Evolutionary conservation across 345 rosid species (phyloP), one percentile per base, ranked within the genome.

Genomic region (Hevea brasiliensis): DNA sequence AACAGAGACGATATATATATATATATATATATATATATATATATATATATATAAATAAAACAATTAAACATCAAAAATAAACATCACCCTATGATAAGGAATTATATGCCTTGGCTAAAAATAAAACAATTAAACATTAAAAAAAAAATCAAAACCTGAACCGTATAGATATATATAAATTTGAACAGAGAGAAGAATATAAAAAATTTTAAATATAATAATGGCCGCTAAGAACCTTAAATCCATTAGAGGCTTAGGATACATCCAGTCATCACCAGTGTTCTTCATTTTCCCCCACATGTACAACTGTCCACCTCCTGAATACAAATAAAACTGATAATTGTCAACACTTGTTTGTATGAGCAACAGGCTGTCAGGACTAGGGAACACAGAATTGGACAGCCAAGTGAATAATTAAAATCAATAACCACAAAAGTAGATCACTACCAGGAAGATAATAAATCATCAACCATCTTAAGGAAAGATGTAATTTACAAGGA

Each of bases 271-370:
- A 80, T 95, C 98, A 67, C 99, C 98, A 26, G 85, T 84, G 63
- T 63, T 89, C 86, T 95, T 95, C 56, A 95, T 82, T 88, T 95
- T 95, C 27, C 99, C 99, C 98, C 99, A 95, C 99, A 95, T 92
- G 64, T 95, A 95, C 72, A 95, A 79, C 86, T 95, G 99, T 37
- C 99, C 98, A 72, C 97, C 99, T 76, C 94, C 99, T 95, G 82
- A 82, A 54, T 32, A 32, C 44, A 65, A 62, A 73, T 32, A 72
- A 20, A 29, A 54, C 7, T 20, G 27, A 24, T 10, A 20, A 54
- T 44, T 45, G 0, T 24, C 56, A 65, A 20, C 32, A 24, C 21
- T 23, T 47, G 54, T 27, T 45, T 45, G 1, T 10, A 42, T 64
- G 9, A 41, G 11, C 4, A 44, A 65, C n/a, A n/a, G 15, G 18